Percentiles rank a stretch among this genome's conserved stretches.
phyloP scores from a whole-genome alignment of 805 yeast genomes.

The Saccharomycopsis synnaedendra region DNA sequence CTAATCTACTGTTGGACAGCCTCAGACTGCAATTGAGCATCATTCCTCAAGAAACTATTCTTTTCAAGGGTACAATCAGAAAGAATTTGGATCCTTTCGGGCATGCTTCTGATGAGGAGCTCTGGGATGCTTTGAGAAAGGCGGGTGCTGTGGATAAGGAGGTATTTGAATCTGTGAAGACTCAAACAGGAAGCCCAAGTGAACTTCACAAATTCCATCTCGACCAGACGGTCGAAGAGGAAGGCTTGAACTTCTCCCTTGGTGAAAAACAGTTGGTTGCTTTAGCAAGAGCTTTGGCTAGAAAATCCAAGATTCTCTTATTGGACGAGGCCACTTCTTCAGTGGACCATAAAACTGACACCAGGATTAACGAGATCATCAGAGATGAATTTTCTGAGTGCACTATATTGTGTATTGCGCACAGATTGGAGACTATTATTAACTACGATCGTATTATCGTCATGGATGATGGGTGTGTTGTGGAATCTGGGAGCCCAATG shows the following conservation, averaged over 20 bases:
- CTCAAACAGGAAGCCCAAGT: conserved; percentile 14
- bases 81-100: conserved; percentile 70
- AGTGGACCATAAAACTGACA: conserved; percentile 79
- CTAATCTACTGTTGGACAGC: conserved; percentile 51
- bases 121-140: conserved; percentile 62
- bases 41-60: conserved; percentile 83
- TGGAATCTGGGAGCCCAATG: conserved; percentile 54
- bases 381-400: conserved; percentile 53
- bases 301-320: conserved; percentile 62
- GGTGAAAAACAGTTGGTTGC: conserved; percentile 67
- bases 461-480: conserved; percentile 52
- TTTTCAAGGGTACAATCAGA: conserved; percentile 70
- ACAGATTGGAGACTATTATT: conserved; percentile 62
- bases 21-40: conserved; percentile 62
- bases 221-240: conserved; percentile 46
- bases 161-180: conserved; percentile 22
- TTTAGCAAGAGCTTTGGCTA: conserved; percentile 70
- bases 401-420: conserved; percentile 81
- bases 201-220: conserved; percentile 44
- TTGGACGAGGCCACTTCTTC: conserved; percentile 76
- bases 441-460: conserved; percentile 62
- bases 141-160: conserved; percentile 37
- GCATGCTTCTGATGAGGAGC: conserved; percentile 38
- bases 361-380: conserved; percentile 63
- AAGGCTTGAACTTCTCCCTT: conserved; percentile 51